phyloP scores from a whole-genome alignment of 768 basidiomycete genomes.

The Asterophora lycoperdoides region DNA sequence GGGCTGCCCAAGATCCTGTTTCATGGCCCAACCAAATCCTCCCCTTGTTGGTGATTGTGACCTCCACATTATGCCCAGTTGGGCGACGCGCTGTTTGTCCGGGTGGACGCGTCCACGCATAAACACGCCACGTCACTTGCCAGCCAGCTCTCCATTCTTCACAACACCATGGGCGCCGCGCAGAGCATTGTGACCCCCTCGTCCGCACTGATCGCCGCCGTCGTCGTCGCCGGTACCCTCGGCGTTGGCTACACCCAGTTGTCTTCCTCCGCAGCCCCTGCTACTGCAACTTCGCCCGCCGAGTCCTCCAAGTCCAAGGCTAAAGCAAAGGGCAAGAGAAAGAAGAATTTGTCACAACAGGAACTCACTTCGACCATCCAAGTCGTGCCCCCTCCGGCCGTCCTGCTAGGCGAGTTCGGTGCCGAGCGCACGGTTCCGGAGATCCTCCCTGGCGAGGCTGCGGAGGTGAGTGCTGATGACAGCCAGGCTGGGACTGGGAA shows the following conservation, averaged over 20 bases:
- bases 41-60: no score
- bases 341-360: background rate
- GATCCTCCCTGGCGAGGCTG: background rate
- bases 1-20: no score
- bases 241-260: slow-evolving; percentile 36
- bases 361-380: background rate
- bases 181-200: slow-evolving; percentile 42
- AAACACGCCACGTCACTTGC: no score
- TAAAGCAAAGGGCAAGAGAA: slow-evolving; percentile 21
- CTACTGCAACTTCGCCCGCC: background rate
- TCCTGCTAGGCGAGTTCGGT: slow-evolving; percentile 47
- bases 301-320: background rate
- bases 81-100: no score
- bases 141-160: no score
- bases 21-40: no score
- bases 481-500: no score
- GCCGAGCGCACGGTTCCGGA: background rate
- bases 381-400: slow-evolving; percentile 31
- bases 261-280: slow-evolving; percentile 5
- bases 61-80: no score
- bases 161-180: slow-evolving; percentile 38
- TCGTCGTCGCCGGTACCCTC: slow-evolving; percentile 38
- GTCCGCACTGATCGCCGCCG: slow-evolving; percentile 28
- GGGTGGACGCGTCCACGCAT: no score
- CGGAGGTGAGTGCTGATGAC: no score